A percentile compares a stretch with the other conserved stretches of the same genome.
Conservation (phyloP, 192 early-diverging fungal genomes). For the Mortierella claussenii region DNA sequence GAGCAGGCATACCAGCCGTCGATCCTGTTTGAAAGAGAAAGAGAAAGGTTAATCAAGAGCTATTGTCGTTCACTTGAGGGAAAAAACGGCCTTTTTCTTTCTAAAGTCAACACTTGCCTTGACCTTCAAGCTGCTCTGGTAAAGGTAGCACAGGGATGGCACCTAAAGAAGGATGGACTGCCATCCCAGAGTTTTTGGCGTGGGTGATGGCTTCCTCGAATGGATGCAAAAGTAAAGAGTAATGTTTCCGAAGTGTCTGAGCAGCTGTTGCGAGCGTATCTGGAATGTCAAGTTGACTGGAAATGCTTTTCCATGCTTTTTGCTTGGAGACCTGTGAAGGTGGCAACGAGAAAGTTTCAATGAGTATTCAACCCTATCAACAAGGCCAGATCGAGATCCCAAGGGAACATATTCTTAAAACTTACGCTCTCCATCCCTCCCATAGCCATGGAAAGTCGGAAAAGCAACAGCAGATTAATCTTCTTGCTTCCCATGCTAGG, state of each 20-base stretch:
- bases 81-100: too few relatives aligned
- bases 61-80: too few relatives aligned
- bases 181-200: conserved; percentile 40
- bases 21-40: not conserved
- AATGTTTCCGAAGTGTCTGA: conserved; percentile 50
- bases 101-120: too few relatives aligned
- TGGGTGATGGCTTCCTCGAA: conserved; percentile 41
- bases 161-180: conserved; percentile 41
- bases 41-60: not conserved
- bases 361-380: not conserved
- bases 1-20: conserved; percentile 1
- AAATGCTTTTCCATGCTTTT: conserved; percentile 51
- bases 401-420: too few relatives aligned
- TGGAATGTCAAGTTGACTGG: conserved; percentile 48
- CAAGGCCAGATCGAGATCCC: too few relatives aligned
- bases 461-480: conserved; percentile 43
- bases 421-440: conserved; percentile 54
- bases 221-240: conserved; percentile 44
- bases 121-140: conserved; percentile 31
- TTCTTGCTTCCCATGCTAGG: conserved; percentile 54
- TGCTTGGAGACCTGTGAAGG: conserved; percentile 44
- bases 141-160: conserved; percentile 31
- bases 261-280: conserved; percentile 50
- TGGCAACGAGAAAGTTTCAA: not conserved
- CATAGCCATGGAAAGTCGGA: conserved; percentile 49